Evolutionary conservation across 495 filamentous ascomycete genomes (phyloP).

Genomic region (Aspergillus diversus): DNA sequence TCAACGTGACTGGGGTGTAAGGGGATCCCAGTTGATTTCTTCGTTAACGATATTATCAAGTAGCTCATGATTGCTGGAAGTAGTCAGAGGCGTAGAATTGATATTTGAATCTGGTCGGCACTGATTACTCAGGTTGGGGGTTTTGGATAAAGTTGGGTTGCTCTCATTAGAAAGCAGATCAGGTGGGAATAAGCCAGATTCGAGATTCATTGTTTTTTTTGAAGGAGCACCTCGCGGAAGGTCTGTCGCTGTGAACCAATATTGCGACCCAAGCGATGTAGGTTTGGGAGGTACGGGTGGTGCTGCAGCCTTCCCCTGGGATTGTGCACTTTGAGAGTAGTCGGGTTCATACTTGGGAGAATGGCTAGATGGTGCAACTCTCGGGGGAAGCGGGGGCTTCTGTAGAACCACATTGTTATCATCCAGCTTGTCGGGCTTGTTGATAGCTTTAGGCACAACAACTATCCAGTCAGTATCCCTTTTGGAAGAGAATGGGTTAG

Average conservation of each 20-base stretch:
- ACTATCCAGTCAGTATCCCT: slow-evolving; percentile 77
- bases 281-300: slow-evolving; percentile 44
- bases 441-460: background rate
- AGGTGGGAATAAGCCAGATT: too few species aligned
- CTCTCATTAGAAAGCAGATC: too few species aligned
- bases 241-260: background rate
- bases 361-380: background rate
- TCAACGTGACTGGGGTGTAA: slow-evolving; percentile 30
- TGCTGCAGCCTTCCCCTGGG: slow-evolving; percentile 19
- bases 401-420: background rate
- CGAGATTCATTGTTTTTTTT: too few species aligned
- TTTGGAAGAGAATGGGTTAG: slow-evolving; percentile 77
- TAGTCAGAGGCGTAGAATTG: too few species aligned
- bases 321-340: slow-evolving; percentile 8
- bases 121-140: background rate
- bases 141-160: background rate
- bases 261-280: slow-evolving; percentile 30
- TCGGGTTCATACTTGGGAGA: slow-evolving; percentile 8
- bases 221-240: too few species aligned
- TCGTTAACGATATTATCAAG: slow-evolving; percentile 31
- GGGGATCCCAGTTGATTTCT: slow-evolving; percentile 39
- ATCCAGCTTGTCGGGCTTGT: background rate
- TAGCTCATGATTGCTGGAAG: slow-evolving; percentile 22
- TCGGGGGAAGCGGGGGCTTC: slow-evolving; percentile 21
- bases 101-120: too few species aligned